A percentile compares a stretch with the other conserved stretches of the same genome.
These are phyloP conservation scores for Nevesoporus exiguus DNA, from an alignment of 768 basidiomycete species.

Conservation along the genomic window DNA sequence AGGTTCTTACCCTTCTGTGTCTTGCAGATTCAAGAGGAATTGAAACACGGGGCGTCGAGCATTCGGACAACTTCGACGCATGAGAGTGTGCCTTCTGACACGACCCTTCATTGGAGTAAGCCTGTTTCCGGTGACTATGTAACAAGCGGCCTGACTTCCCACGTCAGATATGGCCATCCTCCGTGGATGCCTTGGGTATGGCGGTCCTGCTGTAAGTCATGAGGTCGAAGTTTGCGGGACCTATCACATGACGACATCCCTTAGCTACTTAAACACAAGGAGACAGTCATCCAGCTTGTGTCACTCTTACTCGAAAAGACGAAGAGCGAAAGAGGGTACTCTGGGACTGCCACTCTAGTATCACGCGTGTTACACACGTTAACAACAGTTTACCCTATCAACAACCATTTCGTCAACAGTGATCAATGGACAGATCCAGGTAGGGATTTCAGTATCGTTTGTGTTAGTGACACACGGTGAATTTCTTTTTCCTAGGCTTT, in stretches of 20 bases:
- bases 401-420: conserved; percentile 76
- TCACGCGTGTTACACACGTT: conserved; percentile 73
- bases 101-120: conserved; percentile 92
- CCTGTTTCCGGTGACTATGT: not conserved
- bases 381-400: conserved; percentile 70
- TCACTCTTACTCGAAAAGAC: conserved; percentile 70
- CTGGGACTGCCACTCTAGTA: conserved; percentile 72
- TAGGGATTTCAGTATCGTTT: conserved; percentile 31
- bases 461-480: conserved; percentile 6
- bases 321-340: conserved; percentile 86
- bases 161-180: conserved; percentile 72
- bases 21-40: conserved; percentile 74
- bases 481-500: conserved; percentile 44
- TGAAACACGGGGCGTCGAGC: conserved; percentile 88
- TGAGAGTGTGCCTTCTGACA: conserved; percentile 74
- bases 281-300: conserved; percentile 60
- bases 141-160: conserved; percentile 1
- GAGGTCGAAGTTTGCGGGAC: not conserved
- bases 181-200: conserved; percentile 77
- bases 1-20: conserved; percentile 80
- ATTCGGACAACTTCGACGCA: conserved; percentile 75
- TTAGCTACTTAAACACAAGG: conserved; percentile 68
- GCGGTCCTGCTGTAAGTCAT: conserved; percentile 54
- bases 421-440: conserved; percentile 77
- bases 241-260: conserved; percentile 1